A percentile compares a stretch with the other conserved stretches of the same genome.
Conservation (phyloP, 306 rosid genomes). For the Rosa persica region DNA sequence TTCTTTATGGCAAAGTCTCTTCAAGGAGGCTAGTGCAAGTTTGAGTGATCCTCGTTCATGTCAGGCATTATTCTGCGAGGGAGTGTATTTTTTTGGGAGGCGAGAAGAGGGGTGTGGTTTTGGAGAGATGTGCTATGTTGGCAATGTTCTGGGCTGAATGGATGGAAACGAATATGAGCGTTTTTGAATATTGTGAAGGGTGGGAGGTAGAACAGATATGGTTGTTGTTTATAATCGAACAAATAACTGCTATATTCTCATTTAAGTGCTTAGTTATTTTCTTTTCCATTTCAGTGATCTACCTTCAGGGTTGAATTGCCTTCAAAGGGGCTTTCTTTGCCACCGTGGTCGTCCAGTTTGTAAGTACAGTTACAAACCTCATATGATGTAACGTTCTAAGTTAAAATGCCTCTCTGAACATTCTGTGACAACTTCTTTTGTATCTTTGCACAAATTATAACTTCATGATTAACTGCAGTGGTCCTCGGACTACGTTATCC, state of each 20-base stretch:
- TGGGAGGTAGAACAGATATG: neutral
- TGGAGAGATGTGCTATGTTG: neutral
- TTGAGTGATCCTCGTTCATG: neutral
- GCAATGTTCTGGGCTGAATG: neutral
- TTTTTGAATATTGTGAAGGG: neutral
- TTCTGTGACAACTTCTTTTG: neutral
- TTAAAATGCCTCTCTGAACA: conserved; percentile 1
- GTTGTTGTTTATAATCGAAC: neutral
- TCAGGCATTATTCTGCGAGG: neutral
- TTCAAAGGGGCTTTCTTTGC: conserved; percentile 72
- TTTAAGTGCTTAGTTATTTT: neutral
- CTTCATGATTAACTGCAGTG: conserved; percentile 73
- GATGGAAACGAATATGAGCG: neutral
- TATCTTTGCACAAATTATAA: conserved; percentile 49
- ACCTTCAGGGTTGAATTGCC: conserved; percentile 68
- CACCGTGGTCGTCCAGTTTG: conserved; percentile 49
- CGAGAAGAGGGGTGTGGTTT: neutral
- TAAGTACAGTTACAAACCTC: conserved; percentile 38
- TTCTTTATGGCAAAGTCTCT: neutral
- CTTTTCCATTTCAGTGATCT: conserved; percentile 46
- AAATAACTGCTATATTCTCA: neutral
- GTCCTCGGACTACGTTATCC: conserved; percentile 38
- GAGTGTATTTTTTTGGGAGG: neutral
- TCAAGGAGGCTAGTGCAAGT: neutral
- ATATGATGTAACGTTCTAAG: neutral